Conservation (phyloP, 495 filamentous ascomycete species). For the Xylaria curta region DNA sequence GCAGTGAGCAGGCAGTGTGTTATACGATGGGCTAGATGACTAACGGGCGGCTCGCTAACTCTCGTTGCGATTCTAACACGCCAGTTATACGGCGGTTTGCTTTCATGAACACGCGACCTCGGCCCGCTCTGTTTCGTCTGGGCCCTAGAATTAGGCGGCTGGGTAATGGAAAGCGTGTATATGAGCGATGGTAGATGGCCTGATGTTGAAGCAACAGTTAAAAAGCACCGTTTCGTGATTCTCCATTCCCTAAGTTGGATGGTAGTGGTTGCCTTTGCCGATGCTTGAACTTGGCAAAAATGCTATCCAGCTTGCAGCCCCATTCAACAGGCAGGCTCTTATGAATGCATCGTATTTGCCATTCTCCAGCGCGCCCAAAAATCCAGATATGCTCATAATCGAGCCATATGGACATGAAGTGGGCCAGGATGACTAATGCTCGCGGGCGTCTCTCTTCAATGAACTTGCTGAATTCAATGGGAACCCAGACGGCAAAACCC, state of each 20-base stretch:
- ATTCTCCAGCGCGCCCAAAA: constrained; percentile 45
- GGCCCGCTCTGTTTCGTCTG: neutral
- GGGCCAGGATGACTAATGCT: constrained; percentile 48
- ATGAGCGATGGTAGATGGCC: neutral
- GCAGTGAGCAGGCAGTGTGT: neutral
- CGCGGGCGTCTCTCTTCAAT: constrained; percentile 47
- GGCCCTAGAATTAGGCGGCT: neutral
- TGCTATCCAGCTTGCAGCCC: constrained; percentile 45
- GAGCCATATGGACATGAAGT: constrained; percentile 47
- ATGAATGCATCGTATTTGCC: constrained; percentile 50
- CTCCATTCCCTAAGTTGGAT: neutral
- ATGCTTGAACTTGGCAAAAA: constrained; percentile 39
- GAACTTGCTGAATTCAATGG: constrained; percentile 42
- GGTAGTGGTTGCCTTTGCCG: constrained; percentile 24
- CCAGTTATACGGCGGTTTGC: neutral
- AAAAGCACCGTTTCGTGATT: neutral
- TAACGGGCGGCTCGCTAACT: neutral
- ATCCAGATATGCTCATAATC: constrained; percentile 47
- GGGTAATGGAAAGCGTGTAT: neutral
- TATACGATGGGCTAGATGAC: neutral
- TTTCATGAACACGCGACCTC: neutral
- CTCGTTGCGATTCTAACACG: neutral
- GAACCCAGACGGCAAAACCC: constrained; percentile 47
- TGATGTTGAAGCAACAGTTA: neutral
- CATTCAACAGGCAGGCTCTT: constrained; percentile 46